Conservation (phyloP, 2,329 filamentous ascomycete species). For the Penicillium nordicum region DNA sequence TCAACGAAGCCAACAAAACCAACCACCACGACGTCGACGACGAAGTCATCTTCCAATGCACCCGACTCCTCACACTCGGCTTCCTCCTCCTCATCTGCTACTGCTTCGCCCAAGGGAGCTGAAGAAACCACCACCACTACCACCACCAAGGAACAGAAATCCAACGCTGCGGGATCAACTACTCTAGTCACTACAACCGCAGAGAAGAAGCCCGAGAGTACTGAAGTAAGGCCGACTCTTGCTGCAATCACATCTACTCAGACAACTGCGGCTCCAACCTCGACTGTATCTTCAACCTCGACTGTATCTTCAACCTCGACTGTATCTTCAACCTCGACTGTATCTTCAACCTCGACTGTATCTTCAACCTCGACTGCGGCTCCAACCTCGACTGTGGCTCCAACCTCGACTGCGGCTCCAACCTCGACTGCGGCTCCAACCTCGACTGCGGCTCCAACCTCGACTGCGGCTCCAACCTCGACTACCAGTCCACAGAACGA, state of each 20-base stretch:
- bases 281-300: neutral
- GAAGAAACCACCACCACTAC: neutral
- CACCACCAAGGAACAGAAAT: neutral
- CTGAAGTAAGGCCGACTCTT: neutral
- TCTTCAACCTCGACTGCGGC: neutral
- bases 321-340: neutral
- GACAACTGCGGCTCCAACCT: neutral
- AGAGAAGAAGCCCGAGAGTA: neutral
- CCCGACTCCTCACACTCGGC: conserved; percentile 25
- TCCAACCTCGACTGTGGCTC: neutral
- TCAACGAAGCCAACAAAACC: conserved; percentile 17
- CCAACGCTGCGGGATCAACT: neutral
- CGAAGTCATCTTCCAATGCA: conserved; percentile 25
- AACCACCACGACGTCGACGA: neutral
- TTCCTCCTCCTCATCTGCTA: conserved; percentile 23
- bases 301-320: neutral
- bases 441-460: neutral
- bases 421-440: neutral
- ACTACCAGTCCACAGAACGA: neutral
- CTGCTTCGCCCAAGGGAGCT: conserved; percentile 6
- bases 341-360: neutral
- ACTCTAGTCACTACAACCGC: neutral
- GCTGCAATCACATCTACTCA: neutral
- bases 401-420: neutral
- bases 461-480: neutral